Evolutionary conservation across 1,284 basidiomycete genomes (phyloP), one percentile per base, ranked within the genome.

Genomic region (Cerrena zonata): DNA sequence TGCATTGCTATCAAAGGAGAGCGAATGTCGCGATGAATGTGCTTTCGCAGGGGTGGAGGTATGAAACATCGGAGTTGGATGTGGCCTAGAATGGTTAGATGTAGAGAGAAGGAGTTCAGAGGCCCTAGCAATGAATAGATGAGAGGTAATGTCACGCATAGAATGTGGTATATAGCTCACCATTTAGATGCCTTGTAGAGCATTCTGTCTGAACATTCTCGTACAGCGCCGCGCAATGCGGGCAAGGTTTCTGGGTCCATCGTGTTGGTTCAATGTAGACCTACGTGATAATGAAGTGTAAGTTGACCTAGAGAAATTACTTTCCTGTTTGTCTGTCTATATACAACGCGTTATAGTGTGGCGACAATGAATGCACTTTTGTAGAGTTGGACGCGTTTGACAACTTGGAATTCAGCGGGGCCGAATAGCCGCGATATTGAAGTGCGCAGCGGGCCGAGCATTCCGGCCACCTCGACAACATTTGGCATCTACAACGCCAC

Each of bases 21-120:
- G 54, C n/a, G 67, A 64, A 25, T 66, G 65, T 30, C 63, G 66
- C 26, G 75, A 71, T 4, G 74, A 73, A 48, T 69, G 68, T 5
- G 69, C 55, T 40, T 74, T 72, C 21, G 79, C 70, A 19, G 80
- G 79, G 1, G 78, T 79, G 5, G 80, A 81, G 56, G 54, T 67
- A 57, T 66, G 63, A 60, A 61, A 64, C 53, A 58, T 63, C 58
- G 40, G 50, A 47, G 57, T 39, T 40, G 45, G 50, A 26, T 50
- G 48, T 37, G 41, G 55, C 58, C 71, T 62, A 77, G 18, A 69
- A 56, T 10, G 84, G 76, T 24, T 84, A 70, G 41, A 24, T 5
- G 41, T 42, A 18, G 86, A 78, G 15, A 84, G 72, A 48, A 89
- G 71, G 18, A 90, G 72, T 61, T 89, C 87, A 19, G 86, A 81